Percentiles rank a stretch among this genome's conserved stretches.
Conservation (phyloP, 805 yeast genomes). For the Lipomyces oligophaga region DNA sequence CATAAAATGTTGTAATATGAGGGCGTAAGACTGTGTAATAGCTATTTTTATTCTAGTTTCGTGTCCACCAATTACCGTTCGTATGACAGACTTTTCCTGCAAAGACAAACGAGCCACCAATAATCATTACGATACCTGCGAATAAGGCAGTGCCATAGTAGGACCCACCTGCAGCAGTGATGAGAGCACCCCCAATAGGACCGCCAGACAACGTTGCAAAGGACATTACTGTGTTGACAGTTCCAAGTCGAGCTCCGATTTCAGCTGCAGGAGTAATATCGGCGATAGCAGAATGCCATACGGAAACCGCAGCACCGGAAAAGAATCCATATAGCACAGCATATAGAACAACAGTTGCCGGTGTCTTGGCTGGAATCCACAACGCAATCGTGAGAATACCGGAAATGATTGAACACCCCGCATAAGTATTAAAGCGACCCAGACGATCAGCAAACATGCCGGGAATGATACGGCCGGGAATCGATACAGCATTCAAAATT, state of each 20-base stretch:
- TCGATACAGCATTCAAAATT: constrained; percentile 39
- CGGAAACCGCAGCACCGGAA: constrained; percentile 37
- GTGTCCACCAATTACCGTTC: constrained; percentile 5
- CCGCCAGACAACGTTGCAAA: constrained; percentile 41
- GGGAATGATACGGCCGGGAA: constrained; percentile 49
- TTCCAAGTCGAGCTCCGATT: constrained; percentile 50
- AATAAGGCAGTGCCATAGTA: constrained; percentile 29
- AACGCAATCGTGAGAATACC: constrained; percentile 35
- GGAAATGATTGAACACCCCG: constrained; percentile 34
- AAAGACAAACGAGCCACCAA: constrained; percentile 12
- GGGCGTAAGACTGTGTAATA: too few relatives aligned
- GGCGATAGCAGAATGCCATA: constrained; percentile 36
- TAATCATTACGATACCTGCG: constrained; percentile 19
- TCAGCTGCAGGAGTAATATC: constrained; percentile 32
- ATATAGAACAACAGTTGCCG: constrained; percentile 34
- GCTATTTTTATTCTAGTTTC: constrained; percentile 2
- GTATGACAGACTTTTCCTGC: constrained; percentile 7
- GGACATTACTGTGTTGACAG: constrained; percentile 55
- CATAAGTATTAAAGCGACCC: constrained; percentile 46
- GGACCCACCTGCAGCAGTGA: constrained; percentile 20
- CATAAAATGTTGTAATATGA: too few relatives aligned
- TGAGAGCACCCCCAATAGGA: constrained; percentile 35
- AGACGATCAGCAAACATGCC: constrained; percentile 47
- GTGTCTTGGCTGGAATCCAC: constrained; percentile 38
- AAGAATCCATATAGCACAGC: constrained; percentile 36